Percentiles rank a stretch among this genome's conserved stretches.
Evolutionary conservation across 768 basidiomycete genomes (phyloP).

Genomic region (Suillus alpinus): DNA sequence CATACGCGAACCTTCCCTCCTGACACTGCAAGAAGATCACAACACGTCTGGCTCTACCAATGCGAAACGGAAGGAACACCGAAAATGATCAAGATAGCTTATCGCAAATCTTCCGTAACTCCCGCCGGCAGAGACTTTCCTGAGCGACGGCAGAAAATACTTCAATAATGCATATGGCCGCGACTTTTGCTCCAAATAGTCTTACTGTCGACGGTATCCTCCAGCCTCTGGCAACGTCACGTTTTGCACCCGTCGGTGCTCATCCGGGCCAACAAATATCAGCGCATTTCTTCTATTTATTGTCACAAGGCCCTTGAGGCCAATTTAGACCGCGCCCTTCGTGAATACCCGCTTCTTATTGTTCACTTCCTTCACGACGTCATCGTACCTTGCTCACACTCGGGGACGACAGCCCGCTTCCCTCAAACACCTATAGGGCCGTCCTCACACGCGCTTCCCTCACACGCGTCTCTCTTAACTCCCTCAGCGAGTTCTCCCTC

Average conservation of each 20-base stretch:
- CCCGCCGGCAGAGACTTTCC: neutral
- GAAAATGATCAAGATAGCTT: neutral
- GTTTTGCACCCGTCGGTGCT: neutral
- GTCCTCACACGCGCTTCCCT: neutral
- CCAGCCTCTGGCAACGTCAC: neutral
- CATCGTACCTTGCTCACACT: neutral
- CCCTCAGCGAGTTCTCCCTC: neutral
- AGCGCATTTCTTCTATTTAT: neutral
- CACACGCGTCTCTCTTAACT: neutral
- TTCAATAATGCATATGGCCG: neutral
- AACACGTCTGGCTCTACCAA: neutral
- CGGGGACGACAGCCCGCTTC: neutral
- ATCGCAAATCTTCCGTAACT: neutral
- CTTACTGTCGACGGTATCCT: too few relatives aligned
- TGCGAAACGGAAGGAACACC: neutral
- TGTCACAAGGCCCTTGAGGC: neutral
- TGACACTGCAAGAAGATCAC: neutral
- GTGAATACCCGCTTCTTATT: neutral
- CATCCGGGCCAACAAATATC: neutral
- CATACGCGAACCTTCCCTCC: neutral
- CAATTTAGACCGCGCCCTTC: neutral
- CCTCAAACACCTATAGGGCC: neutral
- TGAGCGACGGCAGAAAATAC: neutral
- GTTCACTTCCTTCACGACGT: neutral
- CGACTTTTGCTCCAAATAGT: neutral